Conservation (phyloP, 495 filamentous ascomycete species). For the Daldinia vernicosa region DNA sequence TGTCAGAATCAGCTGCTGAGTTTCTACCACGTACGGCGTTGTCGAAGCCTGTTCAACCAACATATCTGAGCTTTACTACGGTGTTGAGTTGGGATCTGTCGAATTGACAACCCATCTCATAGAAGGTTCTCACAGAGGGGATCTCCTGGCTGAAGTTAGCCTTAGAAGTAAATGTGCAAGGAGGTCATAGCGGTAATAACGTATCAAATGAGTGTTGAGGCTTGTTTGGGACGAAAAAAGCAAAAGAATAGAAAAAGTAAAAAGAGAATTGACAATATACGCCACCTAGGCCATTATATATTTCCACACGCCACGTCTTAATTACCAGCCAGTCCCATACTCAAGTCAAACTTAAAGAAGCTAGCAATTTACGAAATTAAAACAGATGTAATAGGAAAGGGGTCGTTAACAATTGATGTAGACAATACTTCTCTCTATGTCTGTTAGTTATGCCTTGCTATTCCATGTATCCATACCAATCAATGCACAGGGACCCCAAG, state of each 20-base stretch:
- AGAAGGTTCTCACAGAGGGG: not conserved
- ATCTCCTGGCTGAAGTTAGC: not conserved
- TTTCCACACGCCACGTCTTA: not conserved
- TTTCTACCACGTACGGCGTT: not conserved
- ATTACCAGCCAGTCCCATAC: not conserved
- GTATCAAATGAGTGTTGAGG: not conserved
- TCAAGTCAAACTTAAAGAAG: not conserved
- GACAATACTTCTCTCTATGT: constrained; percentile 26
- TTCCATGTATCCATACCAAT: constrained; percentile 15
- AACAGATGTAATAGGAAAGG: not conserved
- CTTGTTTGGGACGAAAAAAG: constrained; percentile 3
- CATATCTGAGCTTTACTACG: not conserved
- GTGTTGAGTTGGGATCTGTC: not conserved
- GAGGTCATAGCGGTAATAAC: not conserved
- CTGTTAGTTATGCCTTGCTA: constrained; percentile 10
- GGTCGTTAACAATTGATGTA: not conserved
- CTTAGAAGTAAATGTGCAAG: not conserved
- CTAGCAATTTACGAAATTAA: not conserved
- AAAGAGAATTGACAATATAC: not conserved
- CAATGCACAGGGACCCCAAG: constrained; percentile 6
- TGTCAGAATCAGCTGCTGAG: constrained; percentile 1
- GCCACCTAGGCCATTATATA: not conserved
- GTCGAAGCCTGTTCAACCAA: not conserved
- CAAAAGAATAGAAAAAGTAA: not conserved
- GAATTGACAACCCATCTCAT: not conserved